Evolutionary conservation across 2,329 filamentous ascomycete genomes (phyloP), one percentile per base, ranked within the genome.

Genomic region (Monilinia vaccinii-corymbosi): DNA sequence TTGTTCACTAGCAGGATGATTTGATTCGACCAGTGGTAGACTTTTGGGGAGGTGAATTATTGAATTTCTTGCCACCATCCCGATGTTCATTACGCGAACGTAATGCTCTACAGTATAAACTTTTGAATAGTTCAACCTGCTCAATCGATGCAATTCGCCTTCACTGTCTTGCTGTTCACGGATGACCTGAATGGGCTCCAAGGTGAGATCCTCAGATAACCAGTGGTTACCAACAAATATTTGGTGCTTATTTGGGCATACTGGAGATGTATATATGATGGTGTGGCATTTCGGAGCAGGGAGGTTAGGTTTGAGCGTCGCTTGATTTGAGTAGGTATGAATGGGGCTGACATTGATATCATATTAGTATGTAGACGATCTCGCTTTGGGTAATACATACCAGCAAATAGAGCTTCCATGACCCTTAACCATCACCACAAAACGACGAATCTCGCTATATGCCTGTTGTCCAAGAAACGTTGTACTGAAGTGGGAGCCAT

Each of bases 121-220:
- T 25, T 68, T 69, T n/a, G 58, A 65, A 47, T 68, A 69, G 38
- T 69, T 69, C 6, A 69, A n/a, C 21, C 66, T 58, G 11, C 65
- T 67, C 16, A 44, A 5, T n/a, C 18, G 1, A 18, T 52, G 2
- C 21, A 62, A 31, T 2, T 25, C 1, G 3, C 32, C 40, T 18
- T 25, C 21, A 21, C n/a, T 13, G 1, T 28, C 25, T 4, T 31
- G 13, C 5, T 46, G 31, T 34, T 68, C 65, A 4, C 55, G 48
- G 13, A 46, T 32, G 18, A 68, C 68, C 51, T 50, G 53, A 13
- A 69, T 65, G 1, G 66, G 60, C 38, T 65, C 60, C 34, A 64
- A 66, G 42, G 11, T 57, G 1, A 68, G 58, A 4, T 60, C 32
- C 44, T 68, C 68, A 9, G 14, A 46, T 3, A 45, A 21, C 5